These are phyloP conservation scores for Zymoseptoria passerinii DNA, from an alignment of 2,329 filamentous ascomycete genomes.

Conservation along the genomic window DNA sequence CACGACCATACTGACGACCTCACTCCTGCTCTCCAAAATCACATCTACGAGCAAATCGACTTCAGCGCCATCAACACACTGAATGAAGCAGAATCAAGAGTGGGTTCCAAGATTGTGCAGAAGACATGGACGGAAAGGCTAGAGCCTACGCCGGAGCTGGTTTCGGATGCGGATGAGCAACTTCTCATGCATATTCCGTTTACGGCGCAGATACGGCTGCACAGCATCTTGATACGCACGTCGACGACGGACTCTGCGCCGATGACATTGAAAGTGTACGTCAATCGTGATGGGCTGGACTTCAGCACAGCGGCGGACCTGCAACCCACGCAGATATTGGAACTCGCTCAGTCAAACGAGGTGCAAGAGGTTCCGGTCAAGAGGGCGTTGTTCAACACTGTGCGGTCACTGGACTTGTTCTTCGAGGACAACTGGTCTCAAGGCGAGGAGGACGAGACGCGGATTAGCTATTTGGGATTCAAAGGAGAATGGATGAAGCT, in stretches of 20 bases:
- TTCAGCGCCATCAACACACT: conserved; percentile 78
- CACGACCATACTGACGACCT: conserved; percentile 92
- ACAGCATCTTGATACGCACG: conserved; percentile 78
- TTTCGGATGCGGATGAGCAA: conserved; percentile 85
- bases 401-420: conserved; percentile 76
- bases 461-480: conserved; percentile 78
- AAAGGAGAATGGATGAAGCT: conserved; percentile 88
- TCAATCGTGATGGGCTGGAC: conserved; percentile 81
- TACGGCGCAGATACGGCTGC: conserved; percentile 85
- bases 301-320: conserved; percentile 58
- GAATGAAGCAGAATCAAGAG: conserved; percentile 64
- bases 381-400: conserved; percentile 78
- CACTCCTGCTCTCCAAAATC: conserved; percentile 80
- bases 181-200: conserved; percentile 93
- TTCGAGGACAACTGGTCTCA: conserved; percentile 79
- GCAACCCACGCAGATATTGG: conserved; percentile 63
- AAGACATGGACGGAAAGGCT: conserved; percentile 88
- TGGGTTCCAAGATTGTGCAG: conserved; percentile 67
- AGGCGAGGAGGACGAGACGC: conserved; percentile 71
- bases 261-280: conserved; percentile 73
- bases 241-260: conserved; percentile 64
- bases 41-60: conserved; percentile 85
- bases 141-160: conserved; percentile 61
- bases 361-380: conserved; percentile 83
- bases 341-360: conserved; percentile 67